Conservation (phyloP, 1,139 yeast species). For the Candida glucosophila region DNA sequence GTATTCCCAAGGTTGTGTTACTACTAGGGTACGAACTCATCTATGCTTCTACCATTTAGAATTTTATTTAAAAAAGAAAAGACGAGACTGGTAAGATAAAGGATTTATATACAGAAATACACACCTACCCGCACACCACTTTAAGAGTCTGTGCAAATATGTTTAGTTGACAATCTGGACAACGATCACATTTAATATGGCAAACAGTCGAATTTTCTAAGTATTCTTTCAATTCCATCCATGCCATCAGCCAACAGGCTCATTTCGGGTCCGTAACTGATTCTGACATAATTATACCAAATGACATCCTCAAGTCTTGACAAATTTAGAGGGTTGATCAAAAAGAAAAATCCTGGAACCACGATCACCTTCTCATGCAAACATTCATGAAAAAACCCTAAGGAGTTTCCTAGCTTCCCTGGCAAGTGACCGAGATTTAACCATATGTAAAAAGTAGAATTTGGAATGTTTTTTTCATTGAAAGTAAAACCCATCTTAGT, state of each 20-base stretch:
- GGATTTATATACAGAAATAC: conserved; percentile 1
- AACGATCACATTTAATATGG: conserved; percentile 16
- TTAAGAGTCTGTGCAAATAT: no score
- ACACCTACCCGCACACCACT: no score
- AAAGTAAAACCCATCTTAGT: conserved; percentile 51
- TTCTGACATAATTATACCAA: conserved; percentile 55
- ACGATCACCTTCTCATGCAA: conserved; percentile 55
- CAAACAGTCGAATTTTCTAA: conserved; percentile 36
- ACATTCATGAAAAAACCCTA: conserved; percentile 64
- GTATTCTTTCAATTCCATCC: conserved; percentile 59
- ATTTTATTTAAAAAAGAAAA: no score
- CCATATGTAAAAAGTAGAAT: conserved; percentile 61
- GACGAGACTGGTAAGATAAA: no score
- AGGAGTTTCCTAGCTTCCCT: conserved; percentile 50
- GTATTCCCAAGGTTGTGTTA: no score
- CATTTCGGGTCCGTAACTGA: conserved; percentile 59
- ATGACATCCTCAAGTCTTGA: conserved; percentile 53
- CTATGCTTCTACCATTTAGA: no score
- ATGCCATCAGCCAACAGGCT: conserved; percentile 48
- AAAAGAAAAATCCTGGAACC: conserved; percentile 63
- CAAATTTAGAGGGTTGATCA: conserved; percentile 57
- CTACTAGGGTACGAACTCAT: no score
- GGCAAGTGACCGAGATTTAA: conserved; percentile 52
- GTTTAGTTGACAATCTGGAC: no score
- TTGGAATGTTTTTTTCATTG: conserved; percentile 39